Base-by-base conservation (phyloP, 1,139 yeast genomes). In the Candida sojae region DNA sequence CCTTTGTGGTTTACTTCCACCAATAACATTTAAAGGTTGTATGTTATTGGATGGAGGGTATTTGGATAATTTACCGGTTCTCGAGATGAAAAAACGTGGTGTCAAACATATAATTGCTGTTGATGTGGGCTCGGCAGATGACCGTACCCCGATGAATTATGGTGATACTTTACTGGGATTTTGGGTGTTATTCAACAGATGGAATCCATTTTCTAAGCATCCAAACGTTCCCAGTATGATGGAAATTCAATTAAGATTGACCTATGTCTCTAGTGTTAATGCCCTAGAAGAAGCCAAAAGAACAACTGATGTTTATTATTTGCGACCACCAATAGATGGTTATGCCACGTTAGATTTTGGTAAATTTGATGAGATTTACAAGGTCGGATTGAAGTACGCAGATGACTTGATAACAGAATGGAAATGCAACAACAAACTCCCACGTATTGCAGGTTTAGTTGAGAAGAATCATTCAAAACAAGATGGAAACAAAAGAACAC, bases 21-120 rank as follows among this genome's bases (percentile, higher is more conserved):
- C 96, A 0, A 83, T 95, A 12, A 78, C 93, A 2, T 92, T 87
- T 56, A 84, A 89, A 50, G 99, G 99, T 0, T 83, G 88, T 41
- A 93, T 93, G 98, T 70, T 93, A 34, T 71, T 93, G 38, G 99
- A 93, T 64, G 99, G 99, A 39, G 99, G 99, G 0, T 93, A 93
- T 62, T 84, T 93, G 49, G 99, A 93, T 63, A 93, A 93, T 62
- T 71, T 93, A 50, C 96, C 99, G 0, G 98, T 93, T 1, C 77
- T 79, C 57, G 97, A 92, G 61, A 93, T 93, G 98, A 83, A 84
- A 58, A 77, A 83, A 38, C 80, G 90, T 56, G 98, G 99, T 0
- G 96, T 96, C 4, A 84, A 85, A 49, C 81, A 87, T 42, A 85
- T 93, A 29, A 83, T 93, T 62, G 98, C 99, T 0, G 95, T 92